Conservation (phyloP, 352 stramenopile genomes). For the Phytophthora sojae region DNA sequence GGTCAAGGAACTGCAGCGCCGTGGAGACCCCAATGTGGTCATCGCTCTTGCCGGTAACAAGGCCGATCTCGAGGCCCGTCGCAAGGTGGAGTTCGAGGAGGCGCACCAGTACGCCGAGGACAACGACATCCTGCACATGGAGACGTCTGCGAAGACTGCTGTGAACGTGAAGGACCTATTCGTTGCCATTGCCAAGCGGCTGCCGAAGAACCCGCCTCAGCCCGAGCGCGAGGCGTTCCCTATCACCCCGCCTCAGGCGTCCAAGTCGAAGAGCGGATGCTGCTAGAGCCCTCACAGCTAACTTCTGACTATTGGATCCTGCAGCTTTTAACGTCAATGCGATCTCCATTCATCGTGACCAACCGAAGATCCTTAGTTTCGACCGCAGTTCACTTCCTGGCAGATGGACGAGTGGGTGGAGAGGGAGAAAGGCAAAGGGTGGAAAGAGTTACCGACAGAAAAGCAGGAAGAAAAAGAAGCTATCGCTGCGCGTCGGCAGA, state of each 20-base stretch:
- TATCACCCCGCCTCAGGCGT: slow-evolving; percentile 79
- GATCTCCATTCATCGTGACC: slow-evolving; percentile 30
- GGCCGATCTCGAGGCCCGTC: slow-evolving; percentile 96
- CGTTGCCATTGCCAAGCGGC: slow-evolving; percentile 94
- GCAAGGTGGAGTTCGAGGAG: slow-evolving; percentile 97
- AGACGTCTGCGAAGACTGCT: slow-evolving; percentile 99
- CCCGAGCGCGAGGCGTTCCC: slow-evolving; percentile 86
- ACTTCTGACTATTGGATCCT: slow-evolving; percentile 43
- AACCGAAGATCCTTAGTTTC: slow-evolving; percentile 24
- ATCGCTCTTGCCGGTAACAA: slow-evolving; percentile 99
- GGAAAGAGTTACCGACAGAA: slow-evolving; percentile 21
- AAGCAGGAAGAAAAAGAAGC: slow-evolving; percentile 30
- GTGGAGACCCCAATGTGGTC: slow-evolving; percentile 97
- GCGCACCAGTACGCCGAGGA: slow-evolving; percentile 98
- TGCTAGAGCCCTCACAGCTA: slow-evolving; percentile 63
- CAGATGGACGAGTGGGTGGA: slow-evolving; percentile 23
- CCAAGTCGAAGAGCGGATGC: slow-evolving; percentile 82
- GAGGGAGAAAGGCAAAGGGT: slow-evolving; percentile 7
- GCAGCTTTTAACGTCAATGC: slow-evolving; percentile 35
- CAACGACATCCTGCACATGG: slow-evolving; percentile 99
- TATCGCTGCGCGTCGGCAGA: slow-evolving; percentile 22
- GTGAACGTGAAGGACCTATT: slow-evolving; percentile 99
- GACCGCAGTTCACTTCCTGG: slow-evolving; percentile 18
- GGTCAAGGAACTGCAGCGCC: slow-evolving; percentile 99
- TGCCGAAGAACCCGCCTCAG: slow-evolving; percentile 87